Conservation (phyloP, 371 early-diverging fungal species). For the Smittium mucronatum region DNA sequence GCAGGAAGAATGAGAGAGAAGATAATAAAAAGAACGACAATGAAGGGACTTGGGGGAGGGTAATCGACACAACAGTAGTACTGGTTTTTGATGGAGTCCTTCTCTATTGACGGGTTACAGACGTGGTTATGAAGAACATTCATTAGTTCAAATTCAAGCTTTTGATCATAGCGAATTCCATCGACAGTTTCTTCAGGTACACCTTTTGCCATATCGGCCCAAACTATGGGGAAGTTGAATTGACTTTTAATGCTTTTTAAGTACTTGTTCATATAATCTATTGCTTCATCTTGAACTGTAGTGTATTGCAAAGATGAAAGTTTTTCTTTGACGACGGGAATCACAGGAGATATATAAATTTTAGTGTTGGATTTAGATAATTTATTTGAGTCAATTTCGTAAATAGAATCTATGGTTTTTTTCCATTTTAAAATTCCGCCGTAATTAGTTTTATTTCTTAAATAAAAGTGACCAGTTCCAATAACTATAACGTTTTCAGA, state of each 20-base stretch:
- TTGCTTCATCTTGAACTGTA: constrained; percentile 33
- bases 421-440: constrained; percentile 37
- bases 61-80: constrained; percentile 51
- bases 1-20: constrained; percentile 35
- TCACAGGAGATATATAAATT: constrained; percentile 31
- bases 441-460: constrained; percentile 32
- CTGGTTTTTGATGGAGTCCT: constrained; percentile 32
- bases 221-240: constrained; percentile 33
- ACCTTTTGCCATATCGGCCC: constrained; percentile 36
- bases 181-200: constrained; percentile 38
- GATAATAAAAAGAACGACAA: constrained; percentile 28
- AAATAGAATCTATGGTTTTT: constrained; percentile 32
- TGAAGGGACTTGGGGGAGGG: constrained; percentile 37
- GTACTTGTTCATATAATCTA: constrained; percentile 43
- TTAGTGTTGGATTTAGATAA: constrained; percentile 14
- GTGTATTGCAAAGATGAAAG: constrained; percentile 32
- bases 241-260: constrained; percentile 20
- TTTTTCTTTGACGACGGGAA: constrained; percentile 25
- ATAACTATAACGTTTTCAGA: constrained; percentile 37
- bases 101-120: constrained; percentile 41
- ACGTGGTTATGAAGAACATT: constrained; percentile 46
- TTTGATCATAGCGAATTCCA: constrained; percentile 43
- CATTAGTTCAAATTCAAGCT: constrained; percentile 37
- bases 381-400: constrained; percentile 17
- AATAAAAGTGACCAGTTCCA: constrained; percentile 46